Evolutionary conservation across 768 basidiomycete species (phyloP).

Genomic region (Amanita polypyramis): DNA sequence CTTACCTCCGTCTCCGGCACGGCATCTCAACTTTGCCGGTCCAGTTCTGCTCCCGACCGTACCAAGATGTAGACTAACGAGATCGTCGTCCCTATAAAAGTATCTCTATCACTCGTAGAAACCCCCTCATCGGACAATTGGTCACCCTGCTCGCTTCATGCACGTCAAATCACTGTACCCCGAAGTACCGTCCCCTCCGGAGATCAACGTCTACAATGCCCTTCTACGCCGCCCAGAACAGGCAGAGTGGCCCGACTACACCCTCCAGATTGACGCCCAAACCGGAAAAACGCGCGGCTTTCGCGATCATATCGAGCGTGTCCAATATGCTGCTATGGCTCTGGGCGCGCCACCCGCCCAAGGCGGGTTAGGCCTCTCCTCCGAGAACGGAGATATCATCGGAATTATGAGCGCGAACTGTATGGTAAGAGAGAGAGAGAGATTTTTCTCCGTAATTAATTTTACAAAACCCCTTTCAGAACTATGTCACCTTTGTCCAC

Average conservation of each 20-base stretch:
- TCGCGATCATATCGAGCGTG: conserved; percentile 37
- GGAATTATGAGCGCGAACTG: conserved; percentile 67
- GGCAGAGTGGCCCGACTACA: conserved; percentile 43
- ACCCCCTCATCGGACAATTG: not conserved
- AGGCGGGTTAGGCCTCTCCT: conserved; percentile 47
- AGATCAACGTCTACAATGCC: conserved; percentile 43
- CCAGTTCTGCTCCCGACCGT: too few relatives aligned
- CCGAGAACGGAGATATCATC: conserved; percentile 42
- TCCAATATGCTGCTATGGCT: conserved; percentile 47
- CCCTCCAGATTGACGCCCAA: conserved; percentile 42
- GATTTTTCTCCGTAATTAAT: not conserved
- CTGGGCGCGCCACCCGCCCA: conserved; percentile 32
- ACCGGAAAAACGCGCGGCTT: conserved; percentile 37
- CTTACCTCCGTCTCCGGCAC: too few relatives aligned
- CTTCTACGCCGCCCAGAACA: conserved; percentile 47
- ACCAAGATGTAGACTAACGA: too few relatives aligned
- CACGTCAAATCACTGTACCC: conserved; percentile 48
- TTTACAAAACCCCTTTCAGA: conserved; percentile 12
- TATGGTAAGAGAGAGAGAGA: conserved; percentile 38
- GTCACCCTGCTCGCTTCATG: conserved; percentile 28
- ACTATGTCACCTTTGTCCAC: conserved; percentile 24
- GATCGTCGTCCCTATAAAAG: too few relatives aligned
- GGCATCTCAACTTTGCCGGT: too few relatives aligned
- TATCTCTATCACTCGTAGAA: too few relatives aligned
- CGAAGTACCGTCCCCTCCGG: conserved; percentile 35